Evolutionary conservation across 2,329 filamentous ascomycete species (phyloP), one percentile per base, ranked within the genome.

Genomic region (Aspergillus niger): DNA sequence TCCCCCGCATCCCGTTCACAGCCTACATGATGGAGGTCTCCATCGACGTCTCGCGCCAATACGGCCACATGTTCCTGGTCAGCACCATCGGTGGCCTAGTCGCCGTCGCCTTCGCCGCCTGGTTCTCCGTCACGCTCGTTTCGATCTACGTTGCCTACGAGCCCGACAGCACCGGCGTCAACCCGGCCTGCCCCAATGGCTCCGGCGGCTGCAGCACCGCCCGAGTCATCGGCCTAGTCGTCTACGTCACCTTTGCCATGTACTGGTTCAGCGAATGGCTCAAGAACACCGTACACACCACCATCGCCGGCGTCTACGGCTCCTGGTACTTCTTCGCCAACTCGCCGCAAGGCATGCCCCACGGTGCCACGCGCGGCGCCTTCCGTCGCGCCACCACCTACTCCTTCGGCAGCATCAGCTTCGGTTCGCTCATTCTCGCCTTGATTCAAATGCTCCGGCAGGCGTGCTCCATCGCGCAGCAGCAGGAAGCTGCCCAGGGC

Each of bases 261-360:
- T 97, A 96, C 79, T 98, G 94, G 94, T 88, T 97, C 65, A 89
- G 91, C 1, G 94, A 98, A 74, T 94, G 90, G 84, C 80, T 97
- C 68, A 97, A 97, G 81, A 97, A 96, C 77, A 92, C 91, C 0
- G 91, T 97, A 50, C 92, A 98, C 73, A 90, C 89, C 2, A 92
- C 88, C 24, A 90, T 97, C 60, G 90, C 92, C 0, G 93, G 94
- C 0, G 88, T 97, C 0, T 97, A 96, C 69, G 93, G 92, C 1
- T 89, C 90, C 0, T 98, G 94, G 94, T 98, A 96, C 79, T 97
- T 96, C 74, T 89, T 86, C 66, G 78, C 82, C 7, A 79, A 84
- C 28, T 84, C 85, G 58, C 77, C 85, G 0, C 78, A 82, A 59
- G 85, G 87, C 47, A 90, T 91, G 70, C 92, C 93, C 30, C 88